Evolutionary conservation across 2,329 filamentous ascomycete genomes (phyloP), one percentile per base, ranked within the genome.

Genomic region (Botrytis deweyae): DNA sequence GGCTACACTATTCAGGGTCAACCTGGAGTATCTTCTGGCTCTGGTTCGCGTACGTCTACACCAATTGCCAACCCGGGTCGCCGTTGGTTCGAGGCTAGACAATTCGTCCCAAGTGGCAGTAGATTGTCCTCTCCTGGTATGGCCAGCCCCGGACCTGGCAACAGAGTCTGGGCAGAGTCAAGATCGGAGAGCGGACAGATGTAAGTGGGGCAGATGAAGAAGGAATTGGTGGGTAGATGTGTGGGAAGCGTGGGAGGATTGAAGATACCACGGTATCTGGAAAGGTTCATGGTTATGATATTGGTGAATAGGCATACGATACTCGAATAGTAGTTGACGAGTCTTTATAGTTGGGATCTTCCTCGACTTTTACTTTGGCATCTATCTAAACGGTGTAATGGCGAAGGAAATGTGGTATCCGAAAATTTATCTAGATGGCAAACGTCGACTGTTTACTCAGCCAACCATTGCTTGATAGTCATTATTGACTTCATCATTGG

Each of bases 391-490:
- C 20, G 49, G 38, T 68, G 16, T 58, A 29, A 68, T 44, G 36
- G 49, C 3, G 38, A 38, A 58, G 49, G 64, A 7, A 42, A 42
- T 38, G 33, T 68, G 49, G 66, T 42, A 40, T 58, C 22, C 66
- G 49, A 52, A 58, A 4, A n/a, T 16, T 29, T 16, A 33, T 25
- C 42, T 58, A 42, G 38, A 33, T 58, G 42, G 36, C 36, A 18
- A 55, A 33, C 49, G 16, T 58, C 10, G 25, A 68, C 66, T 58
- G n/a, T 55, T 29, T 67, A 55, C 65, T 67, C 65, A 55, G 14
- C 52, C 65, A 18, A 22, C n/a, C 49, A 33, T n/a, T 20, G 16
- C 5, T 40, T 68, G n/a, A 68, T 58, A 16, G 25, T 58, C 16
- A 29, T 68, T 36, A 22, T 40, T 55, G 36, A 38, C 3, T 42